phyloP scores from a whole-genome alignment of 768 basidiomycete species.

The Podaxis rugospora region DNA sequence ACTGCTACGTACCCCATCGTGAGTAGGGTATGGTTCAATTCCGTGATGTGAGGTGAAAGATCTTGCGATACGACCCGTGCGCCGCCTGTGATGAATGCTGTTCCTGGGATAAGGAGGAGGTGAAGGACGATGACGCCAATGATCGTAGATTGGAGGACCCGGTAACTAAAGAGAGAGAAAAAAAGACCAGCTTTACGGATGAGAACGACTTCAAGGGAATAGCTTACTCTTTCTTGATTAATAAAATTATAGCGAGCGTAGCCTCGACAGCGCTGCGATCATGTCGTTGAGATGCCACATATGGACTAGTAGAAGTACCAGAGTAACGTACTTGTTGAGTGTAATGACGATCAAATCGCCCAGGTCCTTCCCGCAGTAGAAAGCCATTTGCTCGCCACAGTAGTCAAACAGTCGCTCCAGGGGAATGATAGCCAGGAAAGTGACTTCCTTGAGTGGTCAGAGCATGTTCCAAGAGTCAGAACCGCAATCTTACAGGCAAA shows the following conservation, averaged over 20 bases:
- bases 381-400: slow-evolving; percentile 51
- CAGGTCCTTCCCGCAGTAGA: slow-evolving; percentile 56
- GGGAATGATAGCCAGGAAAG: slow-evolving; percentile 62
- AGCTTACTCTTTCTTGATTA: slow-evolving; percentile 68
- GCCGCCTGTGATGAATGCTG: slow-evolving; percentile 68
- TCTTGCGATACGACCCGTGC: slow-evolving; percentile 64
- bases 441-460: slow-evolving; percentile 34
- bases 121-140: slow-evolving; percentile 73
- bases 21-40: slow-evolving; percentile 67
- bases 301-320: background rate
- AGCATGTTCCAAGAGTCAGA: background rate
- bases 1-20: slow-evolving; percentile 54
- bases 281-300: slow-evolving; percentile 4
- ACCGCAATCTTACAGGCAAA: slow-evolving; percentile 29
- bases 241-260: slow-evolving; percentile 62
- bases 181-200: background rate
- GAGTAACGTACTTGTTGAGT: slow-evolving; percentile 55
- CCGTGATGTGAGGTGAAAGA: slow-evolving; percentile 57
- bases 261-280: slow-evolving; percentile 59
- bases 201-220: background rate
- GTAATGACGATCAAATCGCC: slow-evolving; percentile 67
- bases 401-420: slow-evolving; percentile 65
- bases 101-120: slow-evolving; percentile 65
- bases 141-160: slow-evolving; percentile 65
- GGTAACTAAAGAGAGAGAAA: slow-evolving; percentile 34